phyloP scores from a whole-genome alignment of 1,139 yeast species.

The Hyphopichia khmerensis region DNA sequence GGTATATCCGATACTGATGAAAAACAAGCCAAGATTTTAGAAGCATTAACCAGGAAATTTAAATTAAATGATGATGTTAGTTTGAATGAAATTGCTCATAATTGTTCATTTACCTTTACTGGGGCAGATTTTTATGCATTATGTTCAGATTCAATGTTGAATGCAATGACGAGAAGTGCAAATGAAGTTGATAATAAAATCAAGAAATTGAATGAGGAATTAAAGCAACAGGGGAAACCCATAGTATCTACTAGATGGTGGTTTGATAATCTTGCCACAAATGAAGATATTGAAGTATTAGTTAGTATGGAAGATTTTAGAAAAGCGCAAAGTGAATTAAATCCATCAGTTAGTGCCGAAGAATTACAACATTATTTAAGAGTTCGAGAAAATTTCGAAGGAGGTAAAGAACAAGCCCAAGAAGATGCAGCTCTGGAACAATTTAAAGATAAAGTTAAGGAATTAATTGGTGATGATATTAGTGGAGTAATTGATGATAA shows the following conservation, averaged over 20 bases:
- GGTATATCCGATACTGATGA: slow-evolving; percentile 92
- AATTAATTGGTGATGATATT: slow-evolving; percentile 7
- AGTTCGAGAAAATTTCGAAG: slow-evolving; percentile 79
- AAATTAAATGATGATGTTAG: slow-evolving; percentile 60
- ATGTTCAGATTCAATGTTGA: slow-evolving; percentile 91
- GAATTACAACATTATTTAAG: slow-evolving; percentile 79
- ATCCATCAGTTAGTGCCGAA: slow-evolving; percentile 85
- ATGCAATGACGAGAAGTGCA: slow-evolving; percentile 92
- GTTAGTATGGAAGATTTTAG: slow-evolving; percentile 74
- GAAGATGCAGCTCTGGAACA: slow-evolving; percentile 3
- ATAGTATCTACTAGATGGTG: slow-evolving; percentile 75
- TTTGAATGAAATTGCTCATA: slow-evolving; percentile 57
- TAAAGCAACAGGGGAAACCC: slow-evolving; percentile 25
- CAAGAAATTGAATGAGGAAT: slow-evolving; percentile 43
- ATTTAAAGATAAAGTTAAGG: slow-evolving; percentile 7
- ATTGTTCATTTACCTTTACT: slow-evolving; percentile 85
- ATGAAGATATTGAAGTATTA: slow-evolving; percentile 63
- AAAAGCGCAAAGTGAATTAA: slow-evolving; percentile 68
- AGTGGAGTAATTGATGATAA: slow-evolving; percentile 5
- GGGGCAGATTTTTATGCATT: slow-evolving; percentile 98
- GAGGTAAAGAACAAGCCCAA: slow-evolving; percentile 37
- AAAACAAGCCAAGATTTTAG: slow-evolving; percentile 80
- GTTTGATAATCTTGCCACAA: slow-evolving; percentile 81
- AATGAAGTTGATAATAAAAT: slow-evolving; percentile 69
- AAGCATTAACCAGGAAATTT: slow-evolving; percentile 88